Base-by-base conservation (phyloP, 805 yeast genomes). In the Candida cerambycidarum region DNA sequence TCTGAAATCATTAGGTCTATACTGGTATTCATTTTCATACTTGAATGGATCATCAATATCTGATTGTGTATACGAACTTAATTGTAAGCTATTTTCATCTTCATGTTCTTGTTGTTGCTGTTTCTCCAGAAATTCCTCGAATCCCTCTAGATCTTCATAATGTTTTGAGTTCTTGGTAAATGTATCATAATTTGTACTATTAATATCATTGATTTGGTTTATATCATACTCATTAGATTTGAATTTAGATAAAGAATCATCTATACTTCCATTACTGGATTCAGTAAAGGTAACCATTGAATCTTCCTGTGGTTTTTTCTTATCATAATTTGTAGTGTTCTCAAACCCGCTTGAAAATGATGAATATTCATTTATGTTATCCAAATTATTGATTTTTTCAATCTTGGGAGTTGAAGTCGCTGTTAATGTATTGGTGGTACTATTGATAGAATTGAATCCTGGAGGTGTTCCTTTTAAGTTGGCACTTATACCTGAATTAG, bases 361-460 rank as follows among this genome's bases (percentile, higher is more conserved):
- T 2, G 69, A 61, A 35, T 62, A 65, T 12, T 57, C 64, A 7
- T 42, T 41, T 1, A 43, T 30, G 12, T 33, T 28, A 23, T 43
- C 43, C 8, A 47, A 38, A 30, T 51, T 41, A 23, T 29, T 41
- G 2, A 54, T 44, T 38, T 54, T 63, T 30, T 52, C 50, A 9
- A 56, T 51, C 32, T 67, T 67, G 1, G 73, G 73, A 1, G 73
- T 68, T 11, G 72, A 67, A 1, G 75, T 69, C 1, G 70, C 66
- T 1, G 70, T 67, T 13, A 43, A 63, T 5, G 41, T 36, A 11
- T 28, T 42, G 15, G 32, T 30, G 5, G n/a, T 3, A 37, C 24
- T 27, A 17, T 37, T 17, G 13, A 5, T 24, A 4, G 37, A 7
- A 9, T 7, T 16, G 4, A 16, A 5, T 11, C 28, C 28, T 25